Conservation (phyloP, 2,329 filamentous ascomycete genomes). For the Cercospora berteroae region DNA sequence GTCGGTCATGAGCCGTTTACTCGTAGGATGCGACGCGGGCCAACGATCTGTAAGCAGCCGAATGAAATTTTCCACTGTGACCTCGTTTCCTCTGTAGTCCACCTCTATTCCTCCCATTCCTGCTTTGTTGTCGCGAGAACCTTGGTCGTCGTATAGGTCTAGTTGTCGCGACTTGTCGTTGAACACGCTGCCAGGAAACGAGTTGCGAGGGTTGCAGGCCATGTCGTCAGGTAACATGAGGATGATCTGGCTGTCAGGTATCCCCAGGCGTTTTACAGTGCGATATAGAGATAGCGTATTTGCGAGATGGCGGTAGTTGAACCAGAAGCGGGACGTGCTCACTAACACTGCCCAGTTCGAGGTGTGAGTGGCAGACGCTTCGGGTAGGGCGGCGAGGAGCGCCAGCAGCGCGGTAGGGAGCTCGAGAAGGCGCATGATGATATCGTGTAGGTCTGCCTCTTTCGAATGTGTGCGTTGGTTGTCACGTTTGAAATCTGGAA, state of each 20-base stretch:
- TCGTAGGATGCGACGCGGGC: slow-evolving; percentile 89
- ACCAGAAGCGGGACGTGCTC: slow-evolving; percentile 98
- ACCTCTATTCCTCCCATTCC: slow-evolving; percentile 70
- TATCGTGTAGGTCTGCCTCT: background rate
- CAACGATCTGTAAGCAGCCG: slow-evolving; percentile 90
- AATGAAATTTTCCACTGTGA: slow-evolving; percentile 99
- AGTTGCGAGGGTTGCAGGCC: slow-evolving; percentile 98
- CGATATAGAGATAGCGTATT: slow-evolving; percentile 97
- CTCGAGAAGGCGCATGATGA: slow-evolving; percentile 29
- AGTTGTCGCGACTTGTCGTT: slow-evolving; percentile 95
- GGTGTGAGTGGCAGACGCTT: slow-evolving; percentile 71
- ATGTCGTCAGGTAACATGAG: slow-evolving; percentile 99
- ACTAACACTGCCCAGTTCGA: slow-evolving; percentile 99
- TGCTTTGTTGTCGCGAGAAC: slow-evolving; percentile 23
- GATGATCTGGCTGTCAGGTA: slow-evolving; percentile 98
- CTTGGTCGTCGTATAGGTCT: slow-evolving; percentile 83
- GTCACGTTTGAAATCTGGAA: background rate
- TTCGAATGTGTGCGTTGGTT: background rate
- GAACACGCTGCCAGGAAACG: slow-evolving; percentile 96
- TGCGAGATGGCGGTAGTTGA: slow-evolving; percentile 98
- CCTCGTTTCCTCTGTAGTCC: slow-evolving; percentile 96
- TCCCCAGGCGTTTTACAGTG: slow-evolving; percentile 95
- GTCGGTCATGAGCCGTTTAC: slow-evolving; percentile 90
- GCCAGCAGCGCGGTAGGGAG: slow-evolving; percentile 32
- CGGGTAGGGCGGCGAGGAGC: slow-evolving; percentile 30